These are phyloP conservation scores for Colletotrichum filicis DNA, from an alignment of 2,329 filamentous ascomycete genomes.

Conservation along the genomic window DNA sequence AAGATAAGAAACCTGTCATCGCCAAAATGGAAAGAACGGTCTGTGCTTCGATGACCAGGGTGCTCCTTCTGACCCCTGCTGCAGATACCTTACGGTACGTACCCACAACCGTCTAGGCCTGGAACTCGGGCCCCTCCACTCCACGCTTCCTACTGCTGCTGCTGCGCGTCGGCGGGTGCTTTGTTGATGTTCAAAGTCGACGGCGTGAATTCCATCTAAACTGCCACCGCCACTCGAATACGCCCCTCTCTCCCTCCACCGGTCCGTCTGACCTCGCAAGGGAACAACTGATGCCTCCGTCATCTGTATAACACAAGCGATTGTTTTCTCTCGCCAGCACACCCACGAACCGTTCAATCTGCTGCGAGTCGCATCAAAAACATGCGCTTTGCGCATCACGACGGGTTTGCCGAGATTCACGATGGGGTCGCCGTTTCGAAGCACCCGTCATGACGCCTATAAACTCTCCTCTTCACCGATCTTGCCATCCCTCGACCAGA, in stretches of 20 bases:
- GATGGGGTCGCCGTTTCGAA: slow-evolving; percentile 46
- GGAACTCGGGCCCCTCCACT: neutral
- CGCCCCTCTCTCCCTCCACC: neutral
- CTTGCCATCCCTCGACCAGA: slow-evolving; percentile 62
- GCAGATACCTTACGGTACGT: neutral
- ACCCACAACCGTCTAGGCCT: neutral
- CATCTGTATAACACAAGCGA: neutral
- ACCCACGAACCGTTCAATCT: slow-evolving; percentile 38
- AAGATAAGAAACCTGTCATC: neutral
- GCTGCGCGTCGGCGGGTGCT: slow-evolving; percentile 1
- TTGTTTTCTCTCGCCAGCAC: neutral
- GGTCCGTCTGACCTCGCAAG: neutral
- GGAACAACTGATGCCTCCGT: neutral
- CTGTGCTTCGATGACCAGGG: neutral
- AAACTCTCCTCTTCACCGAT: slow-evolving; percentile 62
- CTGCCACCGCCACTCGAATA: slow-evolving; percentile 1
- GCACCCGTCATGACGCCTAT: slow-evolving; percentile 43
- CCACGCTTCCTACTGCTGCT: neutral
- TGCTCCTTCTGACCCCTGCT: neutral
- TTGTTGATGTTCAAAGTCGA: slow-evolving; percentile 5
- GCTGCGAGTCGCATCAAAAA: slow-evolving; percentile 43
- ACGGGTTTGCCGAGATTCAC: slow-evolving; percentile 42
- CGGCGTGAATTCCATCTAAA: neutral
- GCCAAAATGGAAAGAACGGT: neutral
- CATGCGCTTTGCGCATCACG: slow-evolving; percentile 61